These are phyloP conservation scores for Colletotrichum liaoningense DNA, from an alignment of 2,329 filamentous ascomycete species.

Conservation along the genomic window DNA sequence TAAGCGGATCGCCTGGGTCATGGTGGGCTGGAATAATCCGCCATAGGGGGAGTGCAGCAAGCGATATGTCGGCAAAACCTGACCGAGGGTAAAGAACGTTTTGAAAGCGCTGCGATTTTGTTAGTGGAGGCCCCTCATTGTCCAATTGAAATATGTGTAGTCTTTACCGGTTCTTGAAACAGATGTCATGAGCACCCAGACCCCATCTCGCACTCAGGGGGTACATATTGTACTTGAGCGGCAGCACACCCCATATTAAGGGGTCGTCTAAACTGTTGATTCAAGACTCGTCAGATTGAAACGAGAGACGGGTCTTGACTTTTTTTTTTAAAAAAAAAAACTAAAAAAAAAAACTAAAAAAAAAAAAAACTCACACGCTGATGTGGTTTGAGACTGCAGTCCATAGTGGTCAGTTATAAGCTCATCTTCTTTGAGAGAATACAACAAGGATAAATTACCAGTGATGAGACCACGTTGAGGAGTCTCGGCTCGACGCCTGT, in stretches of 20 bases:
- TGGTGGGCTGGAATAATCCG: conserved; percentile 89
- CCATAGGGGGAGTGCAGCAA: conserved; percentile 81
- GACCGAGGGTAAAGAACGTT: conserved; percentile 88
- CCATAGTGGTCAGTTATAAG: conserved; percentile 5
- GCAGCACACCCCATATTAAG: conserved; percentile 90
- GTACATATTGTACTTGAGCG: conserved; percentile 77
- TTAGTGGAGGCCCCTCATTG: conserved; percentile 19
- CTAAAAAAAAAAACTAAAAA: not conserved
- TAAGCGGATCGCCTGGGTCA: conserved; percentile 86
- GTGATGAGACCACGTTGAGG: conserved; percentile 85
- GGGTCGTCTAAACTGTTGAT: conserved; percentile 86
- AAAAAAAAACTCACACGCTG: conserved; percentile 76
- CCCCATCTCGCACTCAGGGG: conserved; percentile 86
- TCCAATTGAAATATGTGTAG: not conserved
- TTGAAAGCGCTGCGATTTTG: conserved; percentile 66
- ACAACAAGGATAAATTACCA: conserved; percentile 45
- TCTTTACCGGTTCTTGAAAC: conserved; percentile 83
- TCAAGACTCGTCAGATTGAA: conserved; percentile 19
- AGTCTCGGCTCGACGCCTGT: conserved; percentile 73
- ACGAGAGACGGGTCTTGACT: conserved; percentile 20
- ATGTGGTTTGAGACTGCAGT: conserved; percentile 86
- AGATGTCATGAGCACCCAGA: conserved; percentile 94
- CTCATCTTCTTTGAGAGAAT: not conserved
- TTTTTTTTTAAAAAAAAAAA: too few relatives aligned
- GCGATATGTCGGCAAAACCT: conserved; percentile 91